A percentile compares a stretch with the other conserved stretches of the same genome.
Conservation (phyloP, 2,329 filamentous ascomycete species). For the Ophioceras dolichostomum region DNA sequence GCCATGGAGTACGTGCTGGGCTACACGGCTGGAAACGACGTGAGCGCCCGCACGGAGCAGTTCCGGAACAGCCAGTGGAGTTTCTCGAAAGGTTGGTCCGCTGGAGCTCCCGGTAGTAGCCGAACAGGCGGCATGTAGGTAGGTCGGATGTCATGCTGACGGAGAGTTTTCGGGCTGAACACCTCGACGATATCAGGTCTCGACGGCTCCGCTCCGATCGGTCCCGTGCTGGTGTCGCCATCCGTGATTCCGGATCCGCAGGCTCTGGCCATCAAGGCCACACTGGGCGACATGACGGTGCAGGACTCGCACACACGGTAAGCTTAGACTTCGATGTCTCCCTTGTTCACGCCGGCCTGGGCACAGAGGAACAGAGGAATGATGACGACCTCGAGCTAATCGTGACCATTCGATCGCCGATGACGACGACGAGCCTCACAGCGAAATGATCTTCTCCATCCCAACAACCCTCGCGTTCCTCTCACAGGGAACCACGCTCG, state of each 20-base stretch:
- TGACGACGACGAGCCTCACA: conserved; percentile 3
- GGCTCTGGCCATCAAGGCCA: conserved; percentile 16
- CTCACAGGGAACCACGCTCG: conserved; percentile 23
- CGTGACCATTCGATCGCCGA: too few species aligned
- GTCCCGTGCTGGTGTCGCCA: conserved; percentile 20
- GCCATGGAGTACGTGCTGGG: conserved; percentile 26
- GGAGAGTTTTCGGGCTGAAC: background rate
- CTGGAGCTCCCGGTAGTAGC: background rate
- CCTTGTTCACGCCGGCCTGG: too few species aligned
- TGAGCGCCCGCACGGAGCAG: conserved; percentile 22
- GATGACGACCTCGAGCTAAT: too few species aligned
- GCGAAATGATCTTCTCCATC: conserved; percentile 25
- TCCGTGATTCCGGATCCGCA: conserved; percentile 17
- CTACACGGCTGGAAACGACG: conserved; percentile 25
- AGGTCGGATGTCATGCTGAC: background rate
- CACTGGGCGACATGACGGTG: conserved; percentile 21
- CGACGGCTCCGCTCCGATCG: conserved; percentile 22
- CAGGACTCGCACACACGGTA: conserved; percentile 21
- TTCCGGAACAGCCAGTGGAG: conserved; percentile 24
- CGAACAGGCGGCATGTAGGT: background rate
- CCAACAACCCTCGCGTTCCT: conserved; percentile 20
- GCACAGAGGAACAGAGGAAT: background rate
- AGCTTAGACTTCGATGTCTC: too few species aligned
- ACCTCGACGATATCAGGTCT: conserved; percentile 11
- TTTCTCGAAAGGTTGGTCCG: conserved; percentile 21